phyloP scores from a whole-genome alignment of 2,329 filamentous ascomycete species.

The Ascochyta rabiei region DNA sequence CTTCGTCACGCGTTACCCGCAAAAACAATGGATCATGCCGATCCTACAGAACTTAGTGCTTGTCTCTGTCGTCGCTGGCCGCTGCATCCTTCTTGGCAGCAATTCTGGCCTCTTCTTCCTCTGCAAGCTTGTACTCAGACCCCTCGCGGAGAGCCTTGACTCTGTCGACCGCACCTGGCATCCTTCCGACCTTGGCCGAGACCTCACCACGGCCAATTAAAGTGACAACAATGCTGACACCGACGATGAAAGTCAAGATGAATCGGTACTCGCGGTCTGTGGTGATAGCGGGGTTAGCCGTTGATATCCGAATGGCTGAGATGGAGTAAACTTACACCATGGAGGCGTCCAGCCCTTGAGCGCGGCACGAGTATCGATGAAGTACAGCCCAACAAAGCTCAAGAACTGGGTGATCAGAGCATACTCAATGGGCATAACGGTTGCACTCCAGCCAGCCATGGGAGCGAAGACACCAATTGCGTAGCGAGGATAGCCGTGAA shows the following conservation, averaged over 20 bases:
- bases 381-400: conserved; percentile 85
- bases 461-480: conserved; percentile 81
- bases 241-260: conserved; percentile 88
- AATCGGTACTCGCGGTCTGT: conserved; percentile 81
- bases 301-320: background rate
- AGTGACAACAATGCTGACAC: conserved; percentile 78
- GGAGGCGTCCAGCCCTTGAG: conserved; percentile 76
- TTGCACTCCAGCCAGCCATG: conserved; percentile 85
- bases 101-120: conserved; percentile 39
- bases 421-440: conserved; percentile 82
- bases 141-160: conserved; percentile 56
- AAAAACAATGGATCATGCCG: conserved; percentile 13
- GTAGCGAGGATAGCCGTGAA: conserved; percentile 79
- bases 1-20: conserved; percentile 7
- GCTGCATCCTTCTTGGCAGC: conserved; percentile 34
- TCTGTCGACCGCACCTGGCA: conserved; percentile 51
- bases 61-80: conserved; percentile 23
- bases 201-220: conserved; percentile 84
- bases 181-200: conserved; percentile 59
- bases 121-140: conserved; percentile 36
- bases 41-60: conserved; percentile 11
- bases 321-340: conserved; percentile 68
- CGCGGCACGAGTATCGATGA: conserved; percentile 76
- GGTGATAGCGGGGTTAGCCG: conserved; percentile 48
- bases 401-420: conserved; percentile 85